Evolutionary conservation across 2,329 filamentous ascomycete genomes (phyloP).

Genomic region (Microthyrium microscopicum): DNA sequence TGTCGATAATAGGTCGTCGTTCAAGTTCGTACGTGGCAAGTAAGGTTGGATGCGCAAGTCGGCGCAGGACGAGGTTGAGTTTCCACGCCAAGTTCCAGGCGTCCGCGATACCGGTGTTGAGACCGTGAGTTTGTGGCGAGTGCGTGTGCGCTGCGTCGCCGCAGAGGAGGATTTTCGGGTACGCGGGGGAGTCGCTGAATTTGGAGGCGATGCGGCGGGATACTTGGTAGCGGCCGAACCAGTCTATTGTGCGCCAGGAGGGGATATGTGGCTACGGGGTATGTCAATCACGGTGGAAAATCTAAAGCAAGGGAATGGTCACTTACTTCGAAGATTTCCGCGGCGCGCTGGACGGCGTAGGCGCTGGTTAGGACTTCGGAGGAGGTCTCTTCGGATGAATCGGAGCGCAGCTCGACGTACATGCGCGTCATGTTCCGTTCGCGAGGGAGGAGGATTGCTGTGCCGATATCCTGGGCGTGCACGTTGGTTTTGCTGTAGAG

Average conservation of each 20-base stretch:
- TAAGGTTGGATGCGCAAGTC: slow-evolving; percentile 21
- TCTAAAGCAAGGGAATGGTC: not conserved
- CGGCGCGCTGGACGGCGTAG: too few species aligned
- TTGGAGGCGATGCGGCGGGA: slow-evolving; percentile 30
- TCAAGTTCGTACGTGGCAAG: slow-evolving; percentile 25
- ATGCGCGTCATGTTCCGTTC: slow-evolving; percentile 56
- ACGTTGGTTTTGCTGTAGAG: slow-evolving; percentile 59
- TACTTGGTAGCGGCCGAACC: slow-evolving; percentile 35
- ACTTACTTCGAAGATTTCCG: slow-evolving; percentile 6
- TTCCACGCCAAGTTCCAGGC: slow-evolving; percentile 29
- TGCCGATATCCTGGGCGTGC: slow-evolving; percentile 49
- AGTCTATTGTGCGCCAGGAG: slow-evolving; percentile 30
- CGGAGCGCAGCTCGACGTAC: slow-evolving; percentile 34
- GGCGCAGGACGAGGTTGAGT: slow-evolving; percentile 23
- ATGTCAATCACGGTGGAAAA: not conserved
- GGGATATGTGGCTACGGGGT: slow-evolving; percentile 30
- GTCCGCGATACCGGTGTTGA: slow-evolving; percentile 30
- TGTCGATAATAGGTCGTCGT: slow-evolving; percentile 25
- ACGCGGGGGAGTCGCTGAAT: slow-evolving; percentile 24
- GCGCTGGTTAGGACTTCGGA: too few species aligned
- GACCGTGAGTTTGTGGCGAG: slow-evolving; percentile 27
- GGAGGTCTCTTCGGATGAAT: too few species aligned
- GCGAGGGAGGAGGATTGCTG: slow-evolving; percentile 56
- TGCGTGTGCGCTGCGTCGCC: slow-evolving; percentile 28
- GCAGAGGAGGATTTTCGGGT: slow-evolving; percentile 29